Evolutionary conservation across 495 filamentous ascomycete genomes (phyloP), one percentile per base, ranked within the genome.

Genomic region (Gamarada debralockiae): DNA sequence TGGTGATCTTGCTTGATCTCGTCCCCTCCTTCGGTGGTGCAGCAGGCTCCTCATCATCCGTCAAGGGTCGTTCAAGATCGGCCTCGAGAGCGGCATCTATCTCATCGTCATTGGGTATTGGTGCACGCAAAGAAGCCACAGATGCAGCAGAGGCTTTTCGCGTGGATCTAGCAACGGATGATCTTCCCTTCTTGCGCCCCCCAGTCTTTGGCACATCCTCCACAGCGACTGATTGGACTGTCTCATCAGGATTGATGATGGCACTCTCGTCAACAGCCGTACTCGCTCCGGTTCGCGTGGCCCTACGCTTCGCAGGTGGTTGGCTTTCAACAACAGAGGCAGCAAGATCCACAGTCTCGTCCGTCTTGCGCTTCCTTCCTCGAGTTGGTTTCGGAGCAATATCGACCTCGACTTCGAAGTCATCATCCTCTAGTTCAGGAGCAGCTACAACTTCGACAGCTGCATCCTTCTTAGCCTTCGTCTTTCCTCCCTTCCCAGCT

Each of bases 21-120:
- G 42, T 43, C 1, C 31, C 31, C 20, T 57, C 54, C 29, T 57
- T 47, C 18, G 37, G 14, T 2, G 24, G 1, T 15, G 15, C n/a
- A 42, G 18, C 10, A 24, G 45, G 58, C 22, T 18, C 67, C 39
- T 84, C 80, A 21, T 80, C 80, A 47, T 83, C 78, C 9, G 72
- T 78, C 10, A 82, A 55, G 5, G 71, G 80, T 31, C 75, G 68
- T 14, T 83, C 84, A 15, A 88, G 75, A 38, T 87, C 86, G 17
- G 81, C 81, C 56, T 84, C 78, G 2, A 90, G 70, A 25, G 77
- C 81, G 21, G 78, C 76, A n/a, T 90, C 82, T 27, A 89, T 73
- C 47, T 87, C 86, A 2, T 83, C 80, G 47, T 91, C 82, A 42
- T 76, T 72, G 3, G 75, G 75, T 1, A 73, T 79, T 79, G n/a